Evolutionary conservation across 192 early-diverging fungal species (phyloP).

Genomic region (Coemansia nantahalensis): DNA sequence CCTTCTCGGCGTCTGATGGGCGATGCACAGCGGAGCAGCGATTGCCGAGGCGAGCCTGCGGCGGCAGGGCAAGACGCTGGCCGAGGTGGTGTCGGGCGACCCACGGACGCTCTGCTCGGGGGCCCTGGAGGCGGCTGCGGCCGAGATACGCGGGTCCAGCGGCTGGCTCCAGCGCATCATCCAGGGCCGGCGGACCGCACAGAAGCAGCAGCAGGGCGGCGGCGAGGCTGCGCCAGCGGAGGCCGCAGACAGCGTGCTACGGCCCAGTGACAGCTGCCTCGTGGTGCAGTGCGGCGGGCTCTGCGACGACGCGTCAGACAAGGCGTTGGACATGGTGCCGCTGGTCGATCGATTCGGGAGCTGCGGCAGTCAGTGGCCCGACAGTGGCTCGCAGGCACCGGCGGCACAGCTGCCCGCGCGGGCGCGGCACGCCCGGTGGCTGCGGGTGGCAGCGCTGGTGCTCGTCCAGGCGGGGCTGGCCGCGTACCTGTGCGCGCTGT

Average conservation of each 20-base stretch:
- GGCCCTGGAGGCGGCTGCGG: slow-evolving; percentile 9
- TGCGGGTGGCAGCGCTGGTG: background rate
- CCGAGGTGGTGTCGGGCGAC: background rate
- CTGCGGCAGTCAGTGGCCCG: too few species aligned
- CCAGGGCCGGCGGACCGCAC: background rate
- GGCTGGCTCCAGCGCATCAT: slow-evolving; percentile 24
- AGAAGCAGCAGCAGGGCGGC: too few species aligned
- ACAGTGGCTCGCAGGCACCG: too few species aligned
- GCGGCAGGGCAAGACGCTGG: background rate
- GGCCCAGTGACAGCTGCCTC: too few species aligned
- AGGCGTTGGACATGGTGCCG: too few species aligned
- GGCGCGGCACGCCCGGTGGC: too few species aligned
- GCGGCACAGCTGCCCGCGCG: too few species aligned
- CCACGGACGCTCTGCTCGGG: slow-evolving; percentile 4
- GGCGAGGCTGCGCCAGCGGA: too few species aligned
- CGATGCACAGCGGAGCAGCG: background rate
- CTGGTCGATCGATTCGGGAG: too few species aligned
- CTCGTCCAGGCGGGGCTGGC: slow-evolving; percentile 9
- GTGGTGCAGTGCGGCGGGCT: too few species aligned
- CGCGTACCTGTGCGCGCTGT: slow-evolving; percentile 9
- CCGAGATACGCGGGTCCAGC: slow-evolving; percentile 18
- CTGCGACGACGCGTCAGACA: too few species aligned
- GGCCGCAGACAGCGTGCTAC: too few species aligned
- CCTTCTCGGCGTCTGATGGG: background rate
- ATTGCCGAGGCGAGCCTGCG: background rate